Conservation (phyloP, 2,329 filamentous ascomycete genomes). For the Fusarium napiforme region DNA sequence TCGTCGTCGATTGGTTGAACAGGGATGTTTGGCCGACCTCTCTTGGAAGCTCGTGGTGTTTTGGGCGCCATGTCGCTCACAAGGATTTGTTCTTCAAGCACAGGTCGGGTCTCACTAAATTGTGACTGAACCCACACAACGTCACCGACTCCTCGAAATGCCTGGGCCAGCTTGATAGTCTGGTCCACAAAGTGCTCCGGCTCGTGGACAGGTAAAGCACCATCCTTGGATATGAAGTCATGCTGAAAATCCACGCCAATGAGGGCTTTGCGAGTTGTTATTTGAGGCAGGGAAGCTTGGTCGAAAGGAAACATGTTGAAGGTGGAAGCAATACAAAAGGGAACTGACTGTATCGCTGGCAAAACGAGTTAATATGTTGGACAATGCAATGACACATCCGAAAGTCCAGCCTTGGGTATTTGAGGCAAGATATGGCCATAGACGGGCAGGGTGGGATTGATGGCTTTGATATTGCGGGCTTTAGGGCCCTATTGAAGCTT, state of each 20-base stretch:
- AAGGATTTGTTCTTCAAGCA: constrained; percentile 64
- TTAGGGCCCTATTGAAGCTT: constrained; percentile 25
- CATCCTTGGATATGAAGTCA: constrained; percentile 79
- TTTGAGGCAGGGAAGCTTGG: constrained; percentile 63
- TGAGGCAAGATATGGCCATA: constrained; percentile 2
- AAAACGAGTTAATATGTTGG: background rate
- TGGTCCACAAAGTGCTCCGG: constrained; percentile 74
- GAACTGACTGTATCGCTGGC: background rate
- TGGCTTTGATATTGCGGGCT: constrained; percentile 14
- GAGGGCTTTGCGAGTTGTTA: constrained; percentile 74
- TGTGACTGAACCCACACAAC: constrained; percentile 88
- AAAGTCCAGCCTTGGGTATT: constrained; percentile 3
- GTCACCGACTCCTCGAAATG: constrained; percentile 76
- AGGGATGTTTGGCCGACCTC: constrained; percentile 25
- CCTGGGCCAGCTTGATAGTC: constrained; percentile 72
- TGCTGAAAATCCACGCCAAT: constrained; percentile 90
- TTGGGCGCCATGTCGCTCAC: constrained; percentile 50
- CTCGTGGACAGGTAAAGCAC: constrained; percentile 73
- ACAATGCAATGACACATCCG: background rate
- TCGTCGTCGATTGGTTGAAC: constrained; percentile 13
- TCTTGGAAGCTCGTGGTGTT: constrained; percentile 14
- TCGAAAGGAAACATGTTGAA: constrained; percentile 67
- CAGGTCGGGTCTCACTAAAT: constrained; percentile 71
- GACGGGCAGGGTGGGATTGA: constrained; percentile 10
- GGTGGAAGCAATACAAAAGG: background rate